A percentile compares a stretch with the other conserved stretches of the same genome.
These are phyloP conservation scores for Fusarium subglutinans DNA, from an alignment of 2,329 filamentous ascomycete genomes.

Conservation along the genomic window DNA sequence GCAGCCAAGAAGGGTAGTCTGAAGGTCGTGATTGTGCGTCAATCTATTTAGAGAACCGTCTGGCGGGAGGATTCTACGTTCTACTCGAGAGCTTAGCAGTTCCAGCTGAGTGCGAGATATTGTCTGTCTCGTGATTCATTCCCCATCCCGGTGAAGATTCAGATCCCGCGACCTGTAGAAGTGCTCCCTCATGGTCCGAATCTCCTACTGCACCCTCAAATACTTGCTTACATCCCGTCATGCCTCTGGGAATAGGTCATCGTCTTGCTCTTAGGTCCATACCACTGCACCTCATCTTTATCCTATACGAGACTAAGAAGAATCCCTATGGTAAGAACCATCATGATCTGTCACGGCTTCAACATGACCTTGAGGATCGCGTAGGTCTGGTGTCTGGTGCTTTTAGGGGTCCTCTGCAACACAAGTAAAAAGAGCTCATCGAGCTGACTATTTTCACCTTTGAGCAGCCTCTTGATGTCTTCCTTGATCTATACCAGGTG, in stretches of 20 bases:
- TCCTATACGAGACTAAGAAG: neutral
- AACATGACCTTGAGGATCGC: neutral
- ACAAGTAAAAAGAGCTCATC: neutral
- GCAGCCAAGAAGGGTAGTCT: neutral
- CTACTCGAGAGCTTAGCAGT: neutral
- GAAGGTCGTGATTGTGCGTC: neutral
- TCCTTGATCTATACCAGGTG: neutral
- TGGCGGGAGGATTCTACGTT: neutral
- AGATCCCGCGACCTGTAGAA: neutral
- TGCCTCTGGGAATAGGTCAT: neutral
- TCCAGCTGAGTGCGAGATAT: neutral
- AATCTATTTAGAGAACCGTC: neutral
- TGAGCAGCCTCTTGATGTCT: neutral
- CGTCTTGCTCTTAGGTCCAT: neutral
- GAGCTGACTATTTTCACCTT: neutral
- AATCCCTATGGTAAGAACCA: neutral
- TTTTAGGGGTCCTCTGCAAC: too few species aligned
- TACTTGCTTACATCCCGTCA: neutral
- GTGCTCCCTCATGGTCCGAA: neutral
- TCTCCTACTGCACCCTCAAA: neutral
- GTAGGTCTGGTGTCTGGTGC: neutral
- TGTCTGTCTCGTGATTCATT: neutral
- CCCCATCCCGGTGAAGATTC: neutral
- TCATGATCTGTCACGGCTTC: neutral
- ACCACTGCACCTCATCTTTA: neutral